These are phyloP conservation scores for Stygiomarasmius scandens DNA, from an alignment of 1,284 basidiomycete genomes.

Conservation along the genomic window DNA sequence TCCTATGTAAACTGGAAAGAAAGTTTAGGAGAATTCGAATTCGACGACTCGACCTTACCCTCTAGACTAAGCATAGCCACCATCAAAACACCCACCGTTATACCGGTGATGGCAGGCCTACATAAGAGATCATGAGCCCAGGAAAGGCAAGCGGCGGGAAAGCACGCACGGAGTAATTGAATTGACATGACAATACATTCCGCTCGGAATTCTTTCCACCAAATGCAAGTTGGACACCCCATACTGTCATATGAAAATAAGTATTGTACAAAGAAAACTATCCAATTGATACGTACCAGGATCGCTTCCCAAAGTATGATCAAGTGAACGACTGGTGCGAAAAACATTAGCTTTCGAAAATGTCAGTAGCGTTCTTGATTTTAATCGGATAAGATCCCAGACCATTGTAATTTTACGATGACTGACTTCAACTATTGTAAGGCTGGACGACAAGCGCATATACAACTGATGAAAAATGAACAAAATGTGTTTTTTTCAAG, in stretches of 20 bases:
- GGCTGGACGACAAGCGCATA: slow-evolving; percentile 3
- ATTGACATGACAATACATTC: slow-evolving; percentile 12
- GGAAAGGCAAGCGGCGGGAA: background rate
- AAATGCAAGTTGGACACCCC: slow-evolving; percentile 3
- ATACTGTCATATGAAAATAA: background rate
- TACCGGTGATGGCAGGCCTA: slow-evolving; percentile 5
- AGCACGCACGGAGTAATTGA: slow-evolving; percentile 6
- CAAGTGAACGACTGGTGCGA: background rate
- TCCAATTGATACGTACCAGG: slow-evolving; percentile 1
- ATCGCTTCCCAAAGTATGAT: slow-evolving; percentile 10
- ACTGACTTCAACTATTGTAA: background rate
- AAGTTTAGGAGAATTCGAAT: too few species aligned
- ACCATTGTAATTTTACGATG: slow-evolving; percentile 2
- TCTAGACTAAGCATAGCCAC: slow-evolving; percentile 1
- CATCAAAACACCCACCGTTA: background rate
- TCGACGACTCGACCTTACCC: background rate
- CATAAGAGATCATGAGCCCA: background rate
- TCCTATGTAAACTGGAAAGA: background rate
- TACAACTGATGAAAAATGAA: slow-evolving; percentile 4
- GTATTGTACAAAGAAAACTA: background rate
- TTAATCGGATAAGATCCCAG: background rate
- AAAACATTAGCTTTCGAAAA: background rate
- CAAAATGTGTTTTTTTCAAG: background rate
- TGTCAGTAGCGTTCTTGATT: background rate
- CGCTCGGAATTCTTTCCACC: slow-evolving; percentile 1